phyloP scores from a whole-genome alignment of 345 rosid species.

The Citrus sinensis region DVS_A1.0 CM039162.1:25041501-25042000 shows the following conservation, averaged over 20 bases:
- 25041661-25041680: constrained; percentile 90
- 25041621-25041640: constrained; percentile 98
- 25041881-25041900: not conserved
- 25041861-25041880: not conserved
- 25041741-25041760: constrained; percentile 87
- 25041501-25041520: not conserved
- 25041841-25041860: constrained; percentile 31
- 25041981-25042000: too few relatives aligned
- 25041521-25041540: not conserved
- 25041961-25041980: too few relatives aligned
- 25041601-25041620: constrained; percentile 92
- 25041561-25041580: not conserved
- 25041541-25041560: not conserved
- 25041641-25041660: constrained; percentile 87
- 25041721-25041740: constrained; percentile 79
- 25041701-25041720: constrained; percentile 98
- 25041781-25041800: constrained; percentile 99
- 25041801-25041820: constrained; percentile 99
- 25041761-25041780: constrained; percentile 97
- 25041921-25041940: too few relatives aligned
- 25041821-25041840: constrained; percentile 88
- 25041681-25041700: constrained; percentile 95
- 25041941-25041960: too few relatives aligned
- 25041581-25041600: constrained; percentile 88
- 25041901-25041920: not conserved